phyloP scores from a whole-genome alignment of 108 stramenopile species.

The Skeletonema tropicum region DNA sequence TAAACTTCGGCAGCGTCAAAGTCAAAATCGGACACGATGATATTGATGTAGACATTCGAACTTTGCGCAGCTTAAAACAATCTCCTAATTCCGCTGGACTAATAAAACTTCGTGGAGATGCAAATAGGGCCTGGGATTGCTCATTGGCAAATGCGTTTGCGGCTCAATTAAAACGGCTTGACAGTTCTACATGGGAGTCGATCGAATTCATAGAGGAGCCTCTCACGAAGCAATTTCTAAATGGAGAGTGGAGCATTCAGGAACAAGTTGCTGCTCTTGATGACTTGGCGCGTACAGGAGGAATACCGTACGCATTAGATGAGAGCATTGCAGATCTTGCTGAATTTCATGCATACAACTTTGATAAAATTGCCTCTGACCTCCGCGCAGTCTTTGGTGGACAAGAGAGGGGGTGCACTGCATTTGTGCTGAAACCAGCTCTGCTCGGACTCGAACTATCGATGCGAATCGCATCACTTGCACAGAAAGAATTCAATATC shows the following conservation, averaged over 20 bases:
- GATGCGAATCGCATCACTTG: slow-evolving; percentile 65
- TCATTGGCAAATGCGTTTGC: slow-evolving; percentile 51
- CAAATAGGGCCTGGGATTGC: slow-evolving; percentile 76
- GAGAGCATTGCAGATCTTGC: slow-evolving; percentile 81
- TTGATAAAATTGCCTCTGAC: slow-evolving; percentile 47
- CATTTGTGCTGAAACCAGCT: slow-evolving; percentile 84
- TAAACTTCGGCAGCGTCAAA: slow-evolving; percentile 66
- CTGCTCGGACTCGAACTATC: slow-evolving; percentile 83
- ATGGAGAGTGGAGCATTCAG: slow-evolving; percentile 51
- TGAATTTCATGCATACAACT: slow-evolving; percentile 43
- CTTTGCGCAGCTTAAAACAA: slow-evolving; percentile 34
- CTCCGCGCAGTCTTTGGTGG: slow-evolving; percentile 42
- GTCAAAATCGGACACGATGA: slow-evolving; percentile 78
- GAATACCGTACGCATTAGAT: slow-evolving; percentile 75
- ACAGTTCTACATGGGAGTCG: slow-evolving; percentile 1
- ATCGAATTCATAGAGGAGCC: slow-evolving; percentile 89
- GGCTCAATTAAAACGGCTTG: slow-evolving; percentile 30
- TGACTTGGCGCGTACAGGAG: slow-evolving; percentile 41
- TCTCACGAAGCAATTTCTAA: slow-evolving; percentile 36
- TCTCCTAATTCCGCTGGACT: slow-evolving; percentile 2
- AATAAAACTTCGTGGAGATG: slow-evolving; percentile 65
- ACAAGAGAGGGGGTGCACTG: slow-evolving; percentile 59
- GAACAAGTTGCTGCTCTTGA: slow-evolving; percentile 64
- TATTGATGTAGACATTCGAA: slow-evolving; percentile 38
- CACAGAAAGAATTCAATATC: slow-evolving; percentile 65